Base-by-base conservation (phyloP, 345 rosid species). In the Carallia pectinifolia region DNA sequence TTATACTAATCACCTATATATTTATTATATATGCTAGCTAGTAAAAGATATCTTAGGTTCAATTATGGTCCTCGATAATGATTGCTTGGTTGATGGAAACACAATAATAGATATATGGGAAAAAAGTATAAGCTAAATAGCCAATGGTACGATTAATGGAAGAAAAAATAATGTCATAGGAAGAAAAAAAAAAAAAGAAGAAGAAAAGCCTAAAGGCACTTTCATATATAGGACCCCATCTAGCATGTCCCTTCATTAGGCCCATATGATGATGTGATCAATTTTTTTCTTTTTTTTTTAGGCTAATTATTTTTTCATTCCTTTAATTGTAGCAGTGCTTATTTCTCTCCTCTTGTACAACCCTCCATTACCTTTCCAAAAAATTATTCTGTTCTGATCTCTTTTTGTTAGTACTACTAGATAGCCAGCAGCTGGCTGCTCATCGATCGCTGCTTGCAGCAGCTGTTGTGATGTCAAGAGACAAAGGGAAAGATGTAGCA, bases 401-500 rank as follows among this genome's bases (percentile, higher is more conserved):
- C 39, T 8, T 5, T 3, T 37, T 23, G 15, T 59, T 1, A 27
- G n/a, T 9, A 68, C 58, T 19, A 13, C 58, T 19, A 13, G 34
- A 33, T 33, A 33, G 34, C 34, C 4, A 33, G 29, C 1, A 18
- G 18, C 59, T 50, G 38, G 30, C 38, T 36, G 62, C 37, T 62
- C n/a, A 5, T 34, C 3, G 48, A 5, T 34, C 3, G 48, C 37
- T 53, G 37, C 17, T 37, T 9, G 30, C 64, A 2, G 48, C 48
- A 10, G 50, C 48, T 40, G 48, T 13, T 13, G 13, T 44, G 64
- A 72, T 75, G 74, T 75, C 79, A 6, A 65, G 65, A 39, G 59
- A 76, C 81, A 89, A 88, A 80, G 93, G 95, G 47, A 89, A 91
- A 81, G 89, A 75, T 17, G 62, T 85, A 77, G 97, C 82, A 29